These are phyloP conservation scores for Didymella sp. DNA, from an alignment of 2,329 filamentous ascomycete genomes.

Conservation along the genomic window DNA sequence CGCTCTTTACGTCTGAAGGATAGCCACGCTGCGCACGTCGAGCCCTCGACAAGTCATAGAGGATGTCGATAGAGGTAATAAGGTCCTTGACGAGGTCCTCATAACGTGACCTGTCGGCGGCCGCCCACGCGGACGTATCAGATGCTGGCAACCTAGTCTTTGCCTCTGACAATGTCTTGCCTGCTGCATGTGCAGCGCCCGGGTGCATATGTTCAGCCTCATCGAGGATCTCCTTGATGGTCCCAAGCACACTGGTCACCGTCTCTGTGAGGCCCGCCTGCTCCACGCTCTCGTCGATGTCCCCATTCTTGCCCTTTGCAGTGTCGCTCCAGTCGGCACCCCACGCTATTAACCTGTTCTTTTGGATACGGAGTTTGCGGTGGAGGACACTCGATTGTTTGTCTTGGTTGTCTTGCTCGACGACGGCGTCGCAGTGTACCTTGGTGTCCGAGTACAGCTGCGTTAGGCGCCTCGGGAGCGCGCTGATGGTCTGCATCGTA, in stretches of 20 bases:
- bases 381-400: conserved; percentile 71
- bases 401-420: conserved; percentile 65
- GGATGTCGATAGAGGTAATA: conserved; percentile 78
- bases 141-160: conserved; percentile 43
- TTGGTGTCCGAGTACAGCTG: conserved; percentile 82
- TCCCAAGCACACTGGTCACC: conserved; percentile 78
- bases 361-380: conserved; percentile 79
- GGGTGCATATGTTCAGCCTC: conserved; percentile 77
- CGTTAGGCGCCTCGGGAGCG: conserved; percentile 51
- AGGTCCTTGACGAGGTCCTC: conserved; percentile 77
- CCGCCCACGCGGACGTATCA: conserved; percentile 51
- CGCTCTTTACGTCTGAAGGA: conserved; percentile 30
- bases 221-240: conserved; percentile 79
- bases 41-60: conserved; percentile 77
- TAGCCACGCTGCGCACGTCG: conserved; percentile 54
- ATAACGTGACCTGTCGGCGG: conserved; percentile 76
- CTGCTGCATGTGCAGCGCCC: conserved; percentile 46
- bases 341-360: conserved; percentile 80
- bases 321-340: conserved; percentile 82
- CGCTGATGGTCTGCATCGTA: conserved; percentile 47
- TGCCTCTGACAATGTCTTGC: conserved; percentile 43
- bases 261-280: conserved; percentile 75
- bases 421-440: conserved; percentile 74
- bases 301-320: conserved; percentile 62
- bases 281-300: conserved; percentile 75